phyloP scores from a whole-genome alignment of 2,329 filamentous ascomycete genomes.

The Ambrosiella beaveri region DNA sequence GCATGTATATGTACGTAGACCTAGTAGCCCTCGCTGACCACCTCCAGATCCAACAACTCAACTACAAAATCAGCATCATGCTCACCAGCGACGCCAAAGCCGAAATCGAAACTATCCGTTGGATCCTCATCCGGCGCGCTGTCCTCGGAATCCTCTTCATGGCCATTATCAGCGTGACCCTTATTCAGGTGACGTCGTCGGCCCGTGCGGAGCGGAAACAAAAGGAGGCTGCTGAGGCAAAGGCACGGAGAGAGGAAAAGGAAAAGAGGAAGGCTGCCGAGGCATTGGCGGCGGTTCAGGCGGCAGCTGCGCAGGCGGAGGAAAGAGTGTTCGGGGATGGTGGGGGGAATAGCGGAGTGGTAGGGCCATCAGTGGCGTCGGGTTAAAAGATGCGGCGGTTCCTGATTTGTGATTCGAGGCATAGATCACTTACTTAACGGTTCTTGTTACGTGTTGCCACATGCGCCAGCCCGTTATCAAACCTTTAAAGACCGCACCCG shows the following conservation, averaged over 20 bases:
- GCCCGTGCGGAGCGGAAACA: conserved; percentile 18
- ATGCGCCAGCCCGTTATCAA: no score
- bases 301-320: neutral
- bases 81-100: conserved; percentile 82
- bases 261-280: neutral
- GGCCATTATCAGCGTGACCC: conserved; percentile 42
- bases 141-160: conserved; percentile 50
- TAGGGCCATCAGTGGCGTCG: no score
- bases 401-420: no score
- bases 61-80: conserved; percentile 85
- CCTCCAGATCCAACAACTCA: conserved; percentile 68
- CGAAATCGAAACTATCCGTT: conserved; percentile 78
- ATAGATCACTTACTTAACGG: no score
- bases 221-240: neutral
- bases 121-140: conserved; percentile 55
- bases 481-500: no score
- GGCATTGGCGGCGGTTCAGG: neutral
- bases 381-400: no score
- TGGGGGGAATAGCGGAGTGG: neutral
- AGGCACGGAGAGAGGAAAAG: neutral
- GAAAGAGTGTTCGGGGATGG: neutral
- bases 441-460: no score
- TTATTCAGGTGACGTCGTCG: conserved; percentile 43
- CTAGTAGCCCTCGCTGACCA: conserved; percentile 12
- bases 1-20: neutral